Evolutionary conservation across 1,139 yeast genomes (phyloP).

Genomic region (Suhomyces panamericanus): DNA sequence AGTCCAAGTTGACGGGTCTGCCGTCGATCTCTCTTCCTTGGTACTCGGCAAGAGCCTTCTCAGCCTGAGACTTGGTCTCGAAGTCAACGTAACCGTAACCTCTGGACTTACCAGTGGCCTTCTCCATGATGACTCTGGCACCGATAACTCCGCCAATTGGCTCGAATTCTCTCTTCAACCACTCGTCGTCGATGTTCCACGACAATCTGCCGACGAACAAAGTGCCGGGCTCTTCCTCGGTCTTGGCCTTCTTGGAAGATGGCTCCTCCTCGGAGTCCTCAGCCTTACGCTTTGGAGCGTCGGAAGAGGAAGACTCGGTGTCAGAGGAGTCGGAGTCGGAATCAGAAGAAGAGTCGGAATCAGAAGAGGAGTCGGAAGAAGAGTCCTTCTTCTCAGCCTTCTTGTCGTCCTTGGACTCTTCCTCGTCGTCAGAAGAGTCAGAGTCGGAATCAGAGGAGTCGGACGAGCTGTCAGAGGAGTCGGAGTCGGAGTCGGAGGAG

Average conservation of each 20-base stretch:
- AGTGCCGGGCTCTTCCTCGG: slow-evolving; percentile 68
- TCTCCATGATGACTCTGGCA: slow-evolving; percentile 94
- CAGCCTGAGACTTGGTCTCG: slow-evolving; percentile 72
- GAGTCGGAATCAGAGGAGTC: slow-evolving; percentile 30
- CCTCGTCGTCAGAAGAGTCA: slow-evolving; percentile 19
- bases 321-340: slow-evolving; percentile 28
- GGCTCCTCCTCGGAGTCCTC: slow-evolving; percentile 39
- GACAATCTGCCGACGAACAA: slow-evolving; percentile 95
- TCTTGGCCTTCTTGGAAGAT: slow-evolving; percentile 37
- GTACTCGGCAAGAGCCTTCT: slow-evolving; percentile 80
- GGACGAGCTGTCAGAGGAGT: slow-evolving; percentile 12
- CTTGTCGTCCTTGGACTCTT: slow-evolving; percentile 22
- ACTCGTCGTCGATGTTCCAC: slow-evolving; percentile 94
- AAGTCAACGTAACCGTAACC: slow-evolving; percentile 99
- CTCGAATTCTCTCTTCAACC: slow-evolving; percentile 87
- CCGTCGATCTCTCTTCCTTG: slow-evolving; percentile 97
- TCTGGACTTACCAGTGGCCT: slow-evolving; percentile 89
- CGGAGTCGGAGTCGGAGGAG: slow-evolving; percentile 21
- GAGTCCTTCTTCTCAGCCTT: slow-evolving; percentile 16
- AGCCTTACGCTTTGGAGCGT: slow-evolving; percentile 36
- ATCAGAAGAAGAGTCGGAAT: slow-evolving; percentile 20
- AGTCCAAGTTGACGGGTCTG: slow-evolving; percentile 90
- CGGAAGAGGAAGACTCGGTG: slow-evolving; percentile 22
- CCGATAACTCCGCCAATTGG: slow-evolving; percentile 74
- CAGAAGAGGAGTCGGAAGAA: slow-evolving; percentile 9